Conservation (phyloP, 2,329 filamentous ascomycete genomes). For the Tolypocladium capitatum region DNA sequence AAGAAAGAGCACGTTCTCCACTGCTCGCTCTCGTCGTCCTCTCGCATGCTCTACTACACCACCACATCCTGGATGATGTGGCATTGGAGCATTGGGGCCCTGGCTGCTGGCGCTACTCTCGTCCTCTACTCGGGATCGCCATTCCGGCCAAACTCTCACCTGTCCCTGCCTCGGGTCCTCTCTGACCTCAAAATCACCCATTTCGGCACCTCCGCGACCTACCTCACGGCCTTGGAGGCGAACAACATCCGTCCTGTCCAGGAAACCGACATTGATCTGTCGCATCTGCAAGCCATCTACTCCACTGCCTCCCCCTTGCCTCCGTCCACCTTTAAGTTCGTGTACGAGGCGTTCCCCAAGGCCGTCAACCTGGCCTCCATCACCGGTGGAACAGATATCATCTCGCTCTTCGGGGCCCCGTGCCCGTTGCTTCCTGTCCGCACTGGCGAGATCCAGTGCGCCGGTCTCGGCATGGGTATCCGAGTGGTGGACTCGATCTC, state of each 20-base stretch:
- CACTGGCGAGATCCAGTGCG: constrained; percentile 63
- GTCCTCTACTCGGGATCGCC: constrained; percentile 89
- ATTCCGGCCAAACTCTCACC: constrained; percentile 64
- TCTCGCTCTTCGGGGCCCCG: constrained; percentile 83
- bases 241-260: constrained; percentile 47
- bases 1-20: constrained; percentile 93
- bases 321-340: constrained; percentile 82
- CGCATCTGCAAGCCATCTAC: constrained; percentile 69
- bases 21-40: constrained; percentile 59
- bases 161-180: constrained; percentile 72
- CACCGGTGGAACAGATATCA: constrained; percentile 92
- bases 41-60: constrained; percentile 83
- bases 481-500: constrained; percentile 43
- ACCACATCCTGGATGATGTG: constrained; percentile 99
- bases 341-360: constrained; percentile 70
- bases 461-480: constrained; percentile 69
- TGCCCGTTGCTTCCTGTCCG: constrained; percentile 63
- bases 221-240: constrained; percentile 81
- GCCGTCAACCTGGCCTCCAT: constrained; percentile 84
- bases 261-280: constrained; percentile 42
- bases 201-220: constrained; percentile 90
- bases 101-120: constrained; percentile 70
- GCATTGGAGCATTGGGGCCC: constrained; percentile 86
- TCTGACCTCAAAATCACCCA: constrained; percentile 74
- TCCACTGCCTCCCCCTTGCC: constrained; percentile 87